Percentiles rank a stretch among this genome's conserved stretches.
phyloP scores from a whole-genome alignment of 2,329 filamentous ascomycete species.

The Colletotrichum sp. region DNA sequence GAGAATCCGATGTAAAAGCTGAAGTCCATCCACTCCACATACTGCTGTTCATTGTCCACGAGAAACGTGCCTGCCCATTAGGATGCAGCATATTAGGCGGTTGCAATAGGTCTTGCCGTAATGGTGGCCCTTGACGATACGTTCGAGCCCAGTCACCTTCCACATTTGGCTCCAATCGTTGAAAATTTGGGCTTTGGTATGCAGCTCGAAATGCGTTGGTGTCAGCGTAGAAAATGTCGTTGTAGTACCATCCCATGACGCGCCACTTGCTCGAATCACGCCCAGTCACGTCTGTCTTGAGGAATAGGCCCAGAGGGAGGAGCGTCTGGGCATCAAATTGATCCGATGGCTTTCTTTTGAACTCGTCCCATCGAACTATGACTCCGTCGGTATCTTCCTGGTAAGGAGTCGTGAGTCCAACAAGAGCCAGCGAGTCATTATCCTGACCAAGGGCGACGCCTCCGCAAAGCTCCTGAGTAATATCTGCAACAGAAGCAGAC shows the following conservation, averaged over 20 bases:
- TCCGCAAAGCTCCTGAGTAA: conserved; percentile 50
- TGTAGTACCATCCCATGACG: conserved; percentile 59
- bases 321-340: conserved; percentile 47
- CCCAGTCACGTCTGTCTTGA: conserved; percentile 53
- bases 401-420: conserved; percentile 46
- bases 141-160: conserved; percentile 53
- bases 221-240: conserved; percentile 56
- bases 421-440: conserved; percentile 46
- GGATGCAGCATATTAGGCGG: conserved; percentile 29
- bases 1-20: conserved; percentile 56
- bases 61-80: conserved; percentile 40
- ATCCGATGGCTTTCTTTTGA: conserved; percentile 42
- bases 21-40: conserved; percentile 57
- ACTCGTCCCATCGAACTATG: conserved; percentile 52
- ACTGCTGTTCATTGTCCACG: conserved; percentile 47
- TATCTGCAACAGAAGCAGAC: conserved; percentile 33
- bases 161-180: conserved; percentile 50
- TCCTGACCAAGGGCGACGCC: conserved; percentile 37
- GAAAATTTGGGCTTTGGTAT: conserved; percentile 45
- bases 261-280: conserved; percentile 57
- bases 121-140: conserved; percentile 40
- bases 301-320: conserved; percentile 49
- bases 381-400: conserved; percentile 39
- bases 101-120: conserved; percentile 38
- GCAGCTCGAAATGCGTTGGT: conserved; percentile 52